Evolutionary conservation across 129 eudicot species (phyloP), one percentile per base, ranked within the genome.

Genomic region (Kitagawia praeruptora): DNA sequence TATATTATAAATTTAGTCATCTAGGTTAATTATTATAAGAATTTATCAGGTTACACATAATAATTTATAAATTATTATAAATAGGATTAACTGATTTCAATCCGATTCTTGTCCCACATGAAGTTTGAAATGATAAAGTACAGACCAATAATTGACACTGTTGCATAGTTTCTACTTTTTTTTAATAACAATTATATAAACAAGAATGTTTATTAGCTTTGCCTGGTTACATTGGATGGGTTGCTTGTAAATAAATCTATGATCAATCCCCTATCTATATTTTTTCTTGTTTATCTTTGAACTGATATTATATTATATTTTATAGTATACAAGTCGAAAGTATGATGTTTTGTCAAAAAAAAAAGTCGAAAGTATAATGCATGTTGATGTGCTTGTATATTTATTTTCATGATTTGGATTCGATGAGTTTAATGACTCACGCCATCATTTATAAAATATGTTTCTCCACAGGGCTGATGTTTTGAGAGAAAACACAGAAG

Each of bases 401-500:
- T 15, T 40, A 67, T 31, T 31, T 67, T 34, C 73, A 31, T 67
- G 15, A 31, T 31, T 31, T 31, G 42, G 73, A 64, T 28, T 64
- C 39, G 21, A 64, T 31, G 40, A 11, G 8, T 64, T 27, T 64
- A 21, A 40, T 5, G 9, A 67, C 73, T 67, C 8, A 66, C 37
- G 1, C 8, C 9, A 31, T 67, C 40, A 12, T 31, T 18, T 67
- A 67, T 67, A 67, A n/a, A 41, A 28, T n/a, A 66, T 79, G 39
- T 75, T 78, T 71, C 44, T 85, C 69, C 39, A 80, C 95, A 96
- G 99, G 79, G 88, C 96, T 86, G 97, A 95, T 84, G 93, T 95
- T 41, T 82, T 95, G 78, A 89, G 99, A 84, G 97, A 95, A 88
- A 95, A 95, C 82, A 90, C 97, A 40, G 97, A 95, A 83, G 96